These are phyloP conservation scores for Hansenula lynferdii DNA, from an alignment of 1,139 yeast species.

Conservation along the genomic window DNA sequence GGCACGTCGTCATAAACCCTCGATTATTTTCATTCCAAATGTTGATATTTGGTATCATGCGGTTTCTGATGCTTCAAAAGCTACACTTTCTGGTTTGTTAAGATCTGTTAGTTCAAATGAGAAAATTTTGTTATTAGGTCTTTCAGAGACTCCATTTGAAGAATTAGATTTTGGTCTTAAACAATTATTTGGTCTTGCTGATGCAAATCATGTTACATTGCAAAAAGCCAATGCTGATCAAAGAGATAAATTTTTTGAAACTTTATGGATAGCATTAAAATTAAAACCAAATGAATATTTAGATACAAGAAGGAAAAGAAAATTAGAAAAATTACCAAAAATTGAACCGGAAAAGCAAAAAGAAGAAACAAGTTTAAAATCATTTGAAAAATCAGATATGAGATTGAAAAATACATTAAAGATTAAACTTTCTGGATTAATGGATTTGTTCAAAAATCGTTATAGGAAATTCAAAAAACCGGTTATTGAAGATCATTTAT, in stretches of 20 bases:
- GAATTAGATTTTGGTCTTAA: constrained; percentile 31
- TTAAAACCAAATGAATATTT: constrained; percentile 60
- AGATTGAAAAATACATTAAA: constrained; percentile 79
- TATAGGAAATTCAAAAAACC: constrained; percentile 92
- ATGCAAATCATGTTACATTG: constrained; percentile 44
- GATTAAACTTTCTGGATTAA: constrained; percentile 77
- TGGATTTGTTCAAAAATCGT: constrained; percentile 84
- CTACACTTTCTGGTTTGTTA: constrained; percentile 68
- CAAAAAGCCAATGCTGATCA: constrained; percentile 38
- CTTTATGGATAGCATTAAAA: constrained; percentile 48
- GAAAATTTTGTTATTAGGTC: constrained; percentile 69
- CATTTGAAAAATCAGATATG: constrained; percentile 68
- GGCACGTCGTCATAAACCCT: constrained; percentile 86
- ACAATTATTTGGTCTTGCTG: constrained; percentile 48
- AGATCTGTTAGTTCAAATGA: constrained; percentile 70
- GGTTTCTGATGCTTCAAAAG: constrained; percentile 62
- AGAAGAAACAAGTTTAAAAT: constrained; percentile 32
- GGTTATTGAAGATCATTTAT: constrained; percentile 66
- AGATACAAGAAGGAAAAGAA: constrained; percentile 33
- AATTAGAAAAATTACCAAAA: constrained; percentile 18
- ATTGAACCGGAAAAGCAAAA: constrained; percentile 9
- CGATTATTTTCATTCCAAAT: constrained; percentile 80
- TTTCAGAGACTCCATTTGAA: constrained; percentile 44
- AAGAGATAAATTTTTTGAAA: constrained; percentile 50
- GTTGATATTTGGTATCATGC: constrained; percentile 73